Base-by-base conservation (phyloP, 495 filamentous ascomycete species). In the Talaromyces wortmannii region DNA sequence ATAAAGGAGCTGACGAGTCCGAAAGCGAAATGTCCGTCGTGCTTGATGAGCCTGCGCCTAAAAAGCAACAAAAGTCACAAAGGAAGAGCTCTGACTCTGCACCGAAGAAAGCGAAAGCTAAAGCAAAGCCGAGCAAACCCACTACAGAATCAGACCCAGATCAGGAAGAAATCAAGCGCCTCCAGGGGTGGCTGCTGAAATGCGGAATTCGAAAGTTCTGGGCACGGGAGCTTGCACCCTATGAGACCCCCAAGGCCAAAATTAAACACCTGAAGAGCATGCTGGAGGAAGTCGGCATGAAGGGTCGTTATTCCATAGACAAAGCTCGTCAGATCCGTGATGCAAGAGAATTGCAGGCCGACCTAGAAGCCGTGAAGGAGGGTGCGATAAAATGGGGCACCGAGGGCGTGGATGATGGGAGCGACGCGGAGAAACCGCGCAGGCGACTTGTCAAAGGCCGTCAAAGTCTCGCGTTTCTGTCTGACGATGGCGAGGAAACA, bases 161-260 rank as follows among this genome's bases (percentile, higher is more conserved):
- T 55, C 84, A 92, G 43, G 82, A 79, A 7, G 87, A 94, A 69
- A 90, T 97, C 67, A 97, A 92, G 67, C 84, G 83, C n/a, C 78
- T 98, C 13, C 94, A 98, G 70, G 80, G 82, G 17, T 90, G 91
- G 70, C 78, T 98, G 31, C 62, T 88, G 44, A 97, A 96, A 73
- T 98, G 94, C 62, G 94, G 94, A 16, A 83, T 98, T 48, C 88
- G 90, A 32, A 97, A 97, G 65, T 80, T 97, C 59, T 98, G 95
- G 94, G 77, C 76, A 40, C 82, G 85, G 54, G 90, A 96, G 70
- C 78, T 98, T 50, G 78, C 78, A 55, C 86, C 89, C 58, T 87
- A 83, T 64, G 86, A 83, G 46, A 89, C 86, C 29, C 65, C 80
- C 12, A 88, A 85, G 60, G 89, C 80, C 7, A 97, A 96, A 74